Evolutionary conservation across 2,329 filamentous ascomycete genomes (phyloP), one percentile per base, ranked within the genome.

Genomic region (Metarhizium rileyi): DNA sequence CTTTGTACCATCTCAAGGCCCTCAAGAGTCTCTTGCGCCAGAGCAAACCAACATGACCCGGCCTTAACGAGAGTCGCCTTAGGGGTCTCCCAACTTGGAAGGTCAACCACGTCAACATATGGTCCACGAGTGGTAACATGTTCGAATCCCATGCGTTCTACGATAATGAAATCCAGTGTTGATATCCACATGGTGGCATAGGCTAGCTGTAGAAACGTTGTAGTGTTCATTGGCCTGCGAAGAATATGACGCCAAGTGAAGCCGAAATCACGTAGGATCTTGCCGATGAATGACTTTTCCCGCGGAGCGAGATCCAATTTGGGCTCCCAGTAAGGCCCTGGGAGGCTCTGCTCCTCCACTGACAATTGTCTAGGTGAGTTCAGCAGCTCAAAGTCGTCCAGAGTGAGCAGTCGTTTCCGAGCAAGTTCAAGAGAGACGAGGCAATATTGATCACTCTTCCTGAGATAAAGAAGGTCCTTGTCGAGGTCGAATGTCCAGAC

Each of bases 231-330:
- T 25, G 46, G 30, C 9, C 50, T 27, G 10, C 50, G 53, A 33
- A 58, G 41, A n/a, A 59, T 1, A 47, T 61, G 57, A 4, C 57
- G 58, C 59, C 56, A 58, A 9, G 42, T 45, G 28, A 53, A 43
- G 1, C 46, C 47, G 52, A 59, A 57, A 36, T 59, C 55, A 38
- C 23, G 18, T 6, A 60, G 44, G 0, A 59, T 12, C 4, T 36
- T 41, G 4, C 52, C 52, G 14, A 57, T 27, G 16, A 58, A 56
- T 36, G 51, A 16, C n/a, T 20, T 53, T 30, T n/a, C 6, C 16
- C 52, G 28, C 3, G 48, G 47, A 20, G 42, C 1, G 1, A 3
- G 1, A 8, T 54, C 12, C 9, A 53, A 8, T 18, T 53, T 35
- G 14, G 55, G 55, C 10, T 54, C 47, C 56, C 54, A 58, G 46